A percentile compares a stretch with the other conserved stretches of the same genome.
These are phyloP conservation scores for Nitzschia sp. DNA, from an alignment of 108 stramenopile genomes.

Conservation along the genomic window DNA sequence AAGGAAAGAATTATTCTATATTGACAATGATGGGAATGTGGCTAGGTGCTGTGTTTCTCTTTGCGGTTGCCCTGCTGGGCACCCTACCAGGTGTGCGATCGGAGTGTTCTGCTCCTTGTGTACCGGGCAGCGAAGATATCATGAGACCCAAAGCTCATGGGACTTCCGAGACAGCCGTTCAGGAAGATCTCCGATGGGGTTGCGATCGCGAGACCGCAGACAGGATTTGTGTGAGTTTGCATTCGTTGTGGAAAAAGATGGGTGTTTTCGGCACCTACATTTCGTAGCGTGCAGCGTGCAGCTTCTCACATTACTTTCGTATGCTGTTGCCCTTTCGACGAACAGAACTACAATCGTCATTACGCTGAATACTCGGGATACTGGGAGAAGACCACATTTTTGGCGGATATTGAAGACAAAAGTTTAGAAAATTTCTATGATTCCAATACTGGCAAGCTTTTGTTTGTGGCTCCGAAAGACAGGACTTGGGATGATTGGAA, in stretches of 20 bases:
- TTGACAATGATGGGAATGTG: not conserved
- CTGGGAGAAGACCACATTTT: slow-evolving; percentile 63
- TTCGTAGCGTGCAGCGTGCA: not conserved
- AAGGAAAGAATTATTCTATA: not conserved
- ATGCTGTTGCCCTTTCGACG: not conserved
- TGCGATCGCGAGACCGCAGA: slow-evolving; percentile 70
- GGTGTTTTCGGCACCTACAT: not conserved
- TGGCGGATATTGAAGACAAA: slow-evolving; percentile 46
- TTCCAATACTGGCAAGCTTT: slow-evolving; percentile 75
- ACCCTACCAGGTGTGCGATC: not conserved
- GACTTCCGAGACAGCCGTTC: slow-evolving; percentile 67
- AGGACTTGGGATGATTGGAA: slow-evolving; percentile 74
- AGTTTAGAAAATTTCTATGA: slow-evolving; percentile 72
- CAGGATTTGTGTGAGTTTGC: slow-evolving; percentile 53
- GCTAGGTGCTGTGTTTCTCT: not conserved
- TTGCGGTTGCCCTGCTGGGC: not conserved
- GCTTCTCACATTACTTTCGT: not conserved
- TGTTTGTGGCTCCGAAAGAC: slow-evolving; percentile 68
- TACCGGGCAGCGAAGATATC: slow-evolving; percentile 65
- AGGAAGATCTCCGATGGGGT: slow-evolving; percentile 74
- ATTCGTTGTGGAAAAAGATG: not conserved
- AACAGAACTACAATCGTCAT: slow-evolving; percentile 59
- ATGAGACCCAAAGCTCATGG: slow-evolving; percentile 72
- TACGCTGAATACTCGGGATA: slow-evolving; percentile 90
- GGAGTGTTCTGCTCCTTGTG: slow-evolving; percentile 51